Evolutionary conservation across 31 red algal genomes (phyloP).

Genomic region (Asparagopsis taxiformis): DNA sequence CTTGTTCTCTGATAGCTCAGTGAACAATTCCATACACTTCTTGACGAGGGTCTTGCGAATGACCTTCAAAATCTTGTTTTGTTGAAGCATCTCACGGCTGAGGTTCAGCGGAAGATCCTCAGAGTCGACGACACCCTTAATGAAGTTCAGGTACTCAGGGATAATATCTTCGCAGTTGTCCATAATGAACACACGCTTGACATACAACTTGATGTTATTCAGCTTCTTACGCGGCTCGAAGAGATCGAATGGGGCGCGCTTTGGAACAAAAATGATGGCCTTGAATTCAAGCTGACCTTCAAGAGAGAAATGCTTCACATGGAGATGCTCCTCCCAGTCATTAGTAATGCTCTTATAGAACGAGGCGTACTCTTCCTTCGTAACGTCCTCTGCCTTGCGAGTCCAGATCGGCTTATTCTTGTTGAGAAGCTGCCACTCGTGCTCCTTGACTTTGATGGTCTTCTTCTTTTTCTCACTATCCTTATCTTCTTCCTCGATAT

Average conservation of each 20-base stretch:
- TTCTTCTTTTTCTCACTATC: slow-evolving; percentile 91
- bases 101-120: slow-evolving; percentile 98
- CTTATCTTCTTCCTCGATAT: slow-evolving; percentile 71
- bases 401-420: slow-evolving; percentile 99
- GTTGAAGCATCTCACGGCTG: slow-evolving; percentile 98
- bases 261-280: slow-evolving; percentile 88
- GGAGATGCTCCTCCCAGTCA: slow-evolving; percentile 97
- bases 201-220: slow-evolving; percentile 99
- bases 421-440: slow-evolving; percentile 99
- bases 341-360: slow-evolving; percentile 99
- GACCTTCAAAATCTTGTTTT: slow-evolving; percentile 99
- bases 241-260: slow-evolving; percentile 97
- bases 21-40: slow-evolving; percentile 99
- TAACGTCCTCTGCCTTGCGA: slow-evolving; percentile 93
- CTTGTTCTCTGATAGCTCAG: slow-evolving; percentile 97
- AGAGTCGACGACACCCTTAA: slow-evolving; percentile 98
- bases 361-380: slow-evolving; percentile 93
- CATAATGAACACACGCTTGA: slow-evolving; percentile 99
- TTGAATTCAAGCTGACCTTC: slow-evolving; percentile 99
- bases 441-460: slow-evolving; percentile 95
- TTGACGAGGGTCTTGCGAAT: slow-evolving; percentile 99
- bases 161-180: slow-evolving; percentile 99
- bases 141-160: slow-evolving; percentile 97
- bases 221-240: slow-evolving; percentile 99
- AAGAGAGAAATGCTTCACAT: slow-evolving; percentile 95